Evolutionary conservation across 805 yeast species (phyloP).

Genomic region (Candida pseudofarinosa): DNA sequence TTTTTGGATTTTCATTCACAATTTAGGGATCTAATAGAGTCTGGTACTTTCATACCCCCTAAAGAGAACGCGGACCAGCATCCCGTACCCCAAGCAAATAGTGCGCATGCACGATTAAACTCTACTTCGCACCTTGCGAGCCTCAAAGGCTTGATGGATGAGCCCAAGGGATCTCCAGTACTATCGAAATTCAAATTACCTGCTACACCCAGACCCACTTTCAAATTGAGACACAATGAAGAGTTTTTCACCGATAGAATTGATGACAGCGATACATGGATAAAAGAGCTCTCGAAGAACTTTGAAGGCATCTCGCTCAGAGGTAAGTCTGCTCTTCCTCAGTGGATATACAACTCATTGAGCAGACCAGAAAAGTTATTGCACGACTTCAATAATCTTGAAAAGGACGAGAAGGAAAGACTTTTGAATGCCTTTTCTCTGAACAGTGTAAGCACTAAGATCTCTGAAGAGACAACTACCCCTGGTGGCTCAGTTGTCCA

Average conservation of each 20-base stretch:
- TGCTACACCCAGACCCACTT: conserved; percentile 23
- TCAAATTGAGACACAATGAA: conserved; percentile 51
- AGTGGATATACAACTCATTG: conserved; percentile 19
- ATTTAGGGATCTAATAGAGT: conserved; percentile 16
- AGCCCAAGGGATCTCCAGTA: conserved; percentile 25
- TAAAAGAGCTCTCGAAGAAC: background rate
- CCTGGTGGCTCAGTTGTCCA: conserved; percentile 11
- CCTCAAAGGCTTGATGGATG: conserved; percentile 4
- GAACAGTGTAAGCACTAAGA: conserved; percentile 11
- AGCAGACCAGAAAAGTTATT: conserved; percentile 14
- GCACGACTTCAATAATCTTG: conserved; percentile 57
- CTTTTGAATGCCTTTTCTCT: conserved; percentile 39
- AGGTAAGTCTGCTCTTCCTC: conserved; percentile 43
- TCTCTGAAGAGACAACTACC: conserved; percentile 6
- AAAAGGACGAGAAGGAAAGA: conserved; percentile 65
- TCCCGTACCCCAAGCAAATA: background rate
- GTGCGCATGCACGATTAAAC: conserved; percentile 7
- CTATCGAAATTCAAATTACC: conserved; percentile 57
- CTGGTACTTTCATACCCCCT: conserved; percentile 11
- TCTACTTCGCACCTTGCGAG: conserved; percentile 14
- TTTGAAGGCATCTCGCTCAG: conserved; percentile 19
- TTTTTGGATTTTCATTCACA: conserved; percentile 30
- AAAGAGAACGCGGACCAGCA: background rate
- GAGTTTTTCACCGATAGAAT: conserved; percentile 28
- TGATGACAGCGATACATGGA: conserved; percentile 7